A percentile compares a stretch with the other conserved stretches of the same genome.
Evolutionary conservation across 2,329 filamentous ascomycete genomes (phyloP).

Genomic region (Nakataea oryzae): DNA sequence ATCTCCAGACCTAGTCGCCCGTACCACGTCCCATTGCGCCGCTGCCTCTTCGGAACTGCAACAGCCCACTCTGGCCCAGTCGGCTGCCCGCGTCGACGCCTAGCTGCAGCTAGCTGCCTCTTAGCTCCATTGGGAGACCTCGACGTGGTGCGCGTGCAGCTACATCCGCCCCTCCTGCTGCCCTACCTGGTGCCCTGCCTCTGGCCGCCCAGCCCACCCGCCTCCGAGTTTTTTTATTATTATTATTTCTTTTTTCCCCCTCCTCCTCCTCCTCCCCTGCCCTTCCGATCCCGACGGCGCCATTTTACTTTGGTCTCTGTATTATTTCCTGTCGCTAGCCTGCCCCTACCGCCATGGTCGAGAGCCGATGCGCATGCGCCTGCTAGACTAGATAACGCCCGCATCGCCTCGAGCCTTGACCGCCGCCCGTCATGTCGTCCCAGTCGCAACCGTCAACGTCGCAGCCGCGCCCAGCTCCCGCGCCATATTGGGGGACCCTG

Average conservation of each 20-base stretch:
- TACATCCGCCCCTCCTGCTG: not conserved
- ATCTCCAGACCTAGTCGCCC: too few relatives aligned
- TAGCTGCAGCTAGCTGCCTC: not conserved
- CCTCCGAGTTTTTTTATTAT: constrained; percentile 5
- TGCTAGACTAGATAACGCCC: constrained; percentile 3
- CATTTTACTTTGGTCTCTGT: not conserved
- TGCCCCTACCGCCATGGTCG: not conserved
- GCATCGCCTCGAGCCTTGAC: not conserved
- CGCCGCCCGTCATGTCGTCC: constrained; percentile 1
- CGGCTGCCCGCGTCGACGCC: not conserved
- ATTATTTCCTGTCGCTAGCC: not conserved
- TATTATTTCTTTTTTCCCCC: not conserved
- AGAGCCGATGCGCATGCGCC: not conserved
- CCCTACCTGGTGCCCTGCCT: not conserved
- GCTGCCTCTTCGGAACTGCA: not conserved
- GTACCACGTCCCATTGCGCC: not conserved
- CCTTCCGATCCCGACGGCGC: not conserved
- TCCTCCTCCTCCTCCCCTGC: constrained; percentile 1
- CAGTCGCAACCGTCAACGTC: constrained; percentile 3
- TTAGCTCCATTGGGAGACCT: not conserved
- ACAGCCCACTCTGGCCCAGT: not conserved
- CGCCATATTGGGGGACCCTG: constrained; percentile 49
- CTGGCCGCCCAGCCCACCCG: not conserved
- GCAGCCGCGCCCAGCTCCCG: constrained; percentile 1
- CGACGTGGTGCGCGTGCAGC: not conserved